Evolutionary conservation across 1,284 basidiomycete species (phyloP).

Genomic region (Sutorius eximius): DNA sequence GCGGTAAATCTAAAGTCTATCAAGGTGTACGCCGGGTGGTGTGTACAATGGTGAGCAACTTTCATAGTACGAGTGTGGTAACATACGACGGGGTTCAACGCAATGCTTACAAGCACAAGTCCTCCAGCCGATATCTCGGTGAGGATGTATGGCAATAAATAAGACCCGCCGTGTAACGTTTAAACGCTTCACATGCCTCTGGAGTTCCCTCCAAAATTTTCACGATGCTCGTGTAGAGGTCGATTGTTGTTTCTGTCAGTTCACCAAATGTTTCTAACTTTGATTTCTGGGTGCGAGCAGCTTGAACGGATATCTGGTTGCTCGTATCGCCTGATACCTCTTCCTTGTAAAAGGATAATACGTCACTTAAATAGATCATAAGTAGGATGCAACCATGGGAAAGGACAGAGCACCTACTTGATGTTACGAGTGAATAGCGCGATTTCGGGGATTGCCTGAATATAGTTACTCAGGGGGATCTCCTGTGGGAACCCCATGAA

Average conservation of each 20-base stretch:
- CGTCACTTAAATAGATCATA: background rate
- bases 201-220: background rate
- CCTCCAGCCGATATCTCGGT: background rate
- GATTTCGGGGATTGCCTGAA: background rate
- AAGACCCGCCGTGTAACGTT: background rate
- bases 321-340: background rate
- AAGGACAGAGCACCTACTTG: background rate
- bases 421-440: background rate
- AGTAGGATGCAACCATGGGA: background rate
- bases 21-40: too few relatives aligned
- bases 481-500: background rate
- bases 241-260: background rate
- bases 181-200: background rate
- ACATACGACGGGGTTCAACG: background rate
- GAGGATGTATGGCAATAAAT: background rate
- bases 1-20: background rate
- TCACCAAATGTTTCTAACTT: background rate
- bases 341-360: background rate
- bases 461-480: background rate
- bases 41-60: background rate
- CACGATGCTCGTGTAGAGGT: background rate
- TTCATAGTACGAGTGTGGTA: background rate
- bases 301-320: background rate
- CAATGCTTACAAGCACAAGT: background rate
- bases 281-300: background rate